phyloP scores from a whole-genome alignment of 2,329 filamentous ascomycete genomes.

The Alternaria novae-zelandiae region DNA sequence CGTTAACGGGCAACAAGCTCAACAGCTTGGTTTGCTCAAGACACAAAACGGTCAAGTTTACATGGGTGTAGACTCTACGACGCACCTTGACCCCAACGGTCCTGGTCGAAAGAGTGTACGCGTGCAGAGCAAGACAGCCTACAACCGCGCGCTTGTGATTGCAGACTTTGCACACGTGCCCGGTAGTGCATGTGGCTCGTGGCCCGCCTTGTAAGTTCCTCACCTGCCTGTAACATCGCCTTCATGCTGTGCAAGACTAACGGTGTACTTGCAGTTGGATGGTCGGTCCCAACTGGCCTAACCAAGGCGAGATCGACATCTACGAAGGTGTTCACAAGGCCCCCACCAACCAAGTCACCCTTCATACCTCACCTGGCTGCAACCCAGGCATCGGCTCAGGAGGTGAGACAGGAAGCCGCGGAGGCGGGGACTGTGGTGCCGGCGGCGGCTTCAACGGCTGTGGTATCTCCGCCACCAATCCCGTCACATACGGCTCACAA shows the following conservation, averaged over 20 bases:
- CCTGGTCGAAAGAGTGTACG: conserved; percentile 46
- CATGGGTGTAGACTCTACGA: conserved; percentile 47
- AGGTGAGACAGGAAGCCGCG: conserved; percentile 38
- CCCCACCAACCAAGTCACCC: conserved; percentile 45
- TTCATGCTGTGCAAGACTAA: not conserved
- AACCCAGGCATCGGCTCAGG: conserved; percentile 39
- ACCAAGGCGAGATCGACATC: conserved; percentile 46
- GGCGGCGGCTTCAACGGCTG: conserved; percentile 45
- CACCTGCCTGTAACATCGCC: not conserved
- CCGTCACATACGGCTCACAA: conserved; percentile 45
- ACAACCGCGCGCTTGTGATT: conserved; percentile 48
- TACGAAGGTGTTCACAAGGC: conserved; percentile 49
- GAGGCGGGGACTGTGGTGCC: conserved; percentile 46
- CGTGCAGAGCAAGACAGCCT: conserved; percentile 45
- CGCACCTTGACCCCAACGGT: conserved; percentile 40
- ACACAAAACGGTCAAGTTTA: conserved; percentile 45
- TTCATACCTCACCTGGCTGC: conserved; percentile 48
- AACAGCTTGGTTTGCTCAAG: conserved; percentile 40
- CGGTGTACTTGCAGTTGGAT: conserved; percentile 41
- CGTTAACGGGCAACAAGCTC: conserved; percentile 40
- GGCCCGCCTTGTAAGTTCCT: conserved; percentile 46
- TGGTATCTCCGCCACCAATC: conserved; percentile 32
- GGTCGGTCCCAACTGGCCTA: conserved; percentile 50
- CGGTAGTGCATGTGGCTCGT: conserved; percentile 46
- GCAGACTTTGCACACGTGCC: conserved; percentile 51